Evolutionary conservation across 1,284 basidiomycete species (phyloP), one percentile per base, ranked within the genome.

Genomic region (Salmacisia buchloeana): DNA sequence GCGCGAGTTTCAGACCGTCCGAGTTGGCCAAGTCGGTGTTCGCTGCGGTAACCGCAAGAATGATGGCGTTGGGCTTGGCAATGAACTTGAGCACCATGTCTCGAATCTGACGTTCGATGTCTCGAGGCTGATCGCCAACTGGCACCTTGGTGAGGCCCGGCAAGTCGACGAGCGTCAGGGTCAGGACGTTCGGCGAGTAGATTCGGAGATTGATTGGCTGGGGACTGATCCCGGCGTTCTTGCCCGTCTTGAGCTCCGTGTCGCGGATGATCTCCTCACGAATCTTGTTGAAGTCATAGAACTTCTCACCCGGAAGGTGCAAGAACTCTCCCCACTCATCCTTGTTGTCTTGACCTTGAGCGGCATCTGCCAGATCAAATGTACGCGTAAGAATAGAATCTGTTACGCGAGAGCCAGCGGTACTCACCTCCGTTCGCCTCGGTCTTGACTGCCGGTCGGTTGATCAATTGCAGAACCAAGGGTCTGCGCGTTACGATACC

Each of bases 281-380:
- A 78, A 97, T 96, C 85, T 96, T 94, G 83, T 87, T 85, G 82
- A 98, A 98, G 83, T 98, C 94, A 81, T 89, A 89, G 83, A 97
- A 96, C 82, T 97, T 97, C 83, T 97, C 91, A 62, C 90, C 90
- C 0, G 94, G 93, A 54, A 96, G 85, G 80, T 78, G 73, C 33
- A 97, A 83, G 84, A 98, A 98, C 83, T 98, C 94, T 78, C 94
- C 94, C 94, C 94, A 98, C 82, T 97, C 94, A 75, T 96, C 87
- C 93, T 96, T 79, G 88, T 90, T 58, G 85, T 83, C 70, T 88
- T 85, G 81, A 89, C 87, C 36, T 73, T 75, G n/a, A n/a, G n/a
- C n/a, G 63, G 80, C n/a, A 38, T 39, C 36, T 58, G 34, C 34
- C 31, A 36, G 35, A 35, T 34, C 5, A 36, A 35, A 10, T 3